Evolutionary conservation across 129 eudicot genomes (phyloP).

Genomic region (Flaveria trinervia): DNA sequence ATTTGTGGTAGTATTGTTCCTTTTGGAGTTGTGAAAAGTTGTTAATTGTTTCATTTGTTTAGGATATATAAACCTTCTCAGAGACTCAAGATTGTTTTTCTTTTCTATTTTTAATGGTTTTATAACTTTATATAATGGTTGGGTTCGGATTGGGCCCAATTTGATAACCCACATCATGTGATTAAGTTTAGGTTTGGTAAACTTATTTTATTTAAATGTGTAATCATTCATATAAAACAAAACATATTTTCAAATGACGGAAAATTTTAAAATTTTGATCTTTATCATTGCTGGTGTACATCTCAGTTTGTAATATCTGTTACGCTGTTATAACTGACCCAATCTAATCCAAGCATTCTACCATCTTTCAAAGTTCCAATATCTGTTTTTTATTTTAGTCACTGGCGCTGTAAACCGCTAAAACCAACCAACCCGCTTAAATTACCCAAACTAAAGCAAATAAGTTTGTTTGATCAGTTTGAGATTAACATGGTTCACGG

Average conservation of each 20-base stretch:
- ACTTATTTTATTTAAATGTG: not conserved
- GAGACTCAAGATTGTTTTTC: not conserved
- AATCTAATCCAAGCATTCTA: too few relatives aligned
- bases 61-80: conserved; percentile 23
- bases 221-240: not conserved
- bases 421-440: too few relatives aligned
- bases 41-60: conserved; percentile 35
- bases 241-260: not conserved
- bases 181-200: not conserved
- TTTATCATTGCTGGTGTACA: not conserved
- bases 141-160: conserved; percentile 6
- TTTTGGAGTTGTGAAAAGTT: conserved; percentile 24
- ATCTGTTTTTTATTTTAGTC: too few relatives aligned
- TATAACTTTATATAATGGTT: conserved; percentile 16
- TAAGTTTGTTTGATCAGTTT: too few relatives aligned
- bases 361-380: too few relatives aligned
- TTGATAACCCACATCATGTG: not conserved
- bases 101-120: not conserved
- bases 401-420: too few relatives aligned
- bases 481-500: too few relatives aligned
- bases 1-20: conserved; percentile 21
- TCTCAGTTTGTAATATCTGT: too few relatives aligned
- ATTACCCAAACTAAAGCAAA: too few relatives aligned
- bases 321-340: too few relatives aligned
- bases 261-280: not conserved